Base-by-base conservation (phyloP, 1,139 yeast species). In the Geotrichum reessii region DNA sequence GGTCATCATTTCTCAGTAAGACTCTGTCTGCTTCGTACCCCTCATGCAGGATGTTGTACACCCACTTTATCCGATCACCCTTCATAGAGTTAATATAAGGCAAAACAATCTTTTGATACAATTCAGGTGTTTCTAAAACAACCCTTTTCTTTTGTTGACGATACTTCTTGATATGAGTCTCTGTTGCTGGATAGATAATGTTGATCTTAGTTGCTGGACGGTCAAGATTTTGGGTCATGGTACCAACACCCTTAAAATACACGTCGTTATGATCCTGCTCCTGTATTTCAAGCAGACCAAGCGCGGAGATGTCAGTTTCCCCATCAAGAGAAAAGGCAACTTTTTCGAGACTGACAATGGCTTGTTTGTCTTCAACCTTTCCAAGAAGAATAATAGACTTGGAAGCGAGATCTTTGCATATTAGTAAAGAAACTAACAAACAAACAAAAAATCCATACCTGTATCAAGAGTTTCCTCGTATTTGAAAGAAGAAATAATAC, bases 41-140 rank as follows among this genome's bases (percentile, higher is more conserved):
- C 58, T 88, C 81, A 67, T 80, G 82, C 51, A 93, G 73, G 55
- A 95, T 93, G 67, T 92, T 92, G 66, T 83, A 79, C 2, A 93
- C 98, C 99, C 99, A 93, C 67, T 88, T 81, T 57, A 92, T 77
- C 53, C 96, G 74, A 61, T 82, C 85, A 2, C 96, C 95, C 58
- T 80, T 80, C 87, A 87, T 87, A 1, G 86, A 78, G 14, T 81
- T 79, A 53, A 93, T 87, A 70, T 87, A 93, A 0, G 97, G 97
- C 47, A 77, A 75, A 1, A 88, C 96, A 46, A 78, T 74, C 12
- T 74, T 64, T 4, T 71, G 56, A 73, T 92, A 93, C 74, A 83
- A 76, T 57, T 84, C 85, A 0, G 97, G 96, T 2, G 97, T 90
- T 69, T 95, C 99, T 22, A 74, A 69, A 2, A 93, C 78, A 67